phyloP scores from a whole-genome alignment of 2,329 filamentous ascomycete genomes.

The Hypoxylon sp. region DNA sequence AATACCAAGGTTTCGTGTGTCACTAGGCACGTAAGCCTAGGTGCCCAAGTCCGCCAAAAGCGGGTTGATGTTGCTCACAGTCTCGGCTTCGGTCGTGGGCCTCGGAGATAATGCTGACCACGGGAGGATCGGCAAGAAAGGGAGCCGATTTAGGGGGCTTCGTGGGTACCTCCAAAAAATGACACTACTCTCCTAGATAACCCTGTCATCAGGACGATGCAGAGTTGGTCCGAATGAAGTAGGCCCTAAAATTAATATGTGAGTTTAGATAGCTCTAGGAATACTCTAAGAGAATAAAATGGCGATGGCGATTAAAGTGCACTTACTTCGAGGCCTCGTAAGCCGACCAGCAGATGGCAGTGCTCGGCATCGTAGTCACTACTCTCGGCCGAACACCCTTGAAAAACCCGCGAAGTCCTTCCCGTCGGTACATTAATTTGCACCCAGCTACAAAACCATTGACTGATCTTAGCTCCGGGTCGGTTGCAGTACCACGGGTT shows the following conservation, averaged over 20 bases:
- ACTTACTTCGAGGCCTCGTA: conserved; percentile 78
- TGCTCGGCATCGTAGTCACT: conserved; percentile 97
- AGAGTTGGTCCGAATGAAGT: conserved; percentile 53
- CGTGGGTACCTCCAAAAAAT: conserved; percentile 36
- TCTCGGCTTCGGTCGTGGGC: conserved; percentile 36
- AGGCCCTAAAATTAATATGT: conserved; percentile 48
- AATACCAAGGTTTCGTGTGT: conserved; percentile 15
- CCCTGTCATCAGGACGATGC: conserved; percentile 44
- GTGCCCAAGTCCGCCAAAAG: conserved; percentile 19
- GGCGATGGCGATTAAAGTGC: background rate
- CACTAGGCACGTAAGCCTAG: conserved; percentile 22
- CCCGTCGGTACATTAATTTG: conserved; percentile 82
- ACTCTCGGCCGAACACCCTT: conserved; percentile 92
- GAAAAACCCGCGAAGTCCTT: conserved; percentile 90
- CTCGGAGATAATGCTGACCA: conserved; percentile 44
- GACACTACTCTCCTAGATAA: conserved; percentile 18
- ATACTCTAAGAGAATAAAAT: no score
- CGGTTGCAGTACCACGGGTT: conserved; percentile 86
- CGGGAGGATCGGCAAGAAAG: conserved; percentile 38
- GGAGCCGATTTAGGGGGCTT: conserved; percentile 33
- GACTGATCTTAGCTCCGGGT: conserved; percentile 86
- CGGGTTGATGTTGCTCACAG: conserved; percentile 16
- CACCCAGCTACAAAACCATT: conserved; percentile 85
- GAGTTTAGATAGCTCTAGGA: conserved; percentile 17
- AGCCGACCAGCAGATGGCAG: conserved; percentile 97